These are phyloP conservation scores for Lignosus rhinocerotis DNA, from an alignment of 1,284 basidiomycete species.

Conservation along the genomic window DNA sequence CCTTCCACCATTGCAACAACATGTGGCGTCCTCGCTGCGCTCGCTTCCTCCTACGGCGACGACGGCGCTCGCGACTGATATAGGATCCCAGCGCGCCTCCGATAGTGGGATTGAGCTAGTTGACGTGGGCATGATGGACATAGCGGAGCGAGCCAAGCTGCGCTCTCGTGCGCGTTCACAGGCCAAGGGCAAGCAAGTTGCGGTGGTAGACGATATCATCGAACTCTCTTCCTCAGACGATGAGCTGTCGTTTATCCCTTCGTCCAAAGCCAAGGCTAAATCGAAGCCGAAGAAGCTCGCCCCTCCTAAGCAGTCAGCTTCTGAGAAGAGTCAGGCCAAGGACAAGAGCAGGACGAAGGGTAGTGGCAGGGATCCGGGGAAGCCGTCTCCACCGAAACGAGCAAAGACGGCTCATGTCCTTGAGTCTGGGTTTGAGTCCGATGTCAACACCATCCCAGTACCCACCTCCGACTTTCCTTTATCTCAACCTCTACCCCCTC, in stretches of 20 bases:
- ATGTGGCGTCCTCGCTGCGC: not conserved
- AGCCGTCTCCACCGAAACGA: conserved; percentile 19
- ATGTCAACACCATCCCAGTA: conserved; percentile 28
- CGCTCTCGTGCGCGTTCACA: conserved; percentile 37
- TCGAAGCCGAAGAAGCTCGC: conserved; percentile 16
- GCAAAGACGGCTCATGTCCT: conserved; percentile 16
- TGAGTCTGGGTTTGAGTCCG: conserved; percentile 25
- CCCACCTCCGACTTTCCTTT: conserved; percentile 31
- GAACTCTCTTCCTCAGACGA: conserved; percentile 35
- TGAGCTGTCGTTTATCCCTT: conserved; percentile 25
- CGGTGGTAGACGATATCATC: conserved; percentile 28
- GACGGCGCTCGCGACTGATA: not conserved
- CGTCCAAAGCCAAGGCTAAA: conserved; percentile 20
- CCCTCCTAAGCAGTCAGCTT: conserved; percentile 7
- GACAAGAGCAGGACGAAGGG: conserved; percentile 4
- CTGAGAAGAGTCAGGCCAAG: conserved; percentile 6
- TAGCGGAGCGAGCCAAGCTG: conserved; percentile 49
- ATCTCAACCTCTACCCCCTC: conserved; percentile 1
- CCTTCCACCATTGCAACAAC: not conserved
- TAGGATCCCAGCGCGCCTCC: conserved; percentile 1
- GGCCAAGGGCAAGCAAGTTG: conserved; percentile 13
- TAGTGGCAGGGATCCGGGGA: not conserved
- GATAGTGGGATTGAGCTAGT: conserved; percentile 17
- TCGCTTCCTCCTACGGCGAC: conserved; percentile 8
- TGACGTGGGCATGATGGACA: conserved; percentile 26